phyloP scores from a whole-genome alignment of 1,284 basidiomycete species.

The Polyporus tsugae region DNA sequence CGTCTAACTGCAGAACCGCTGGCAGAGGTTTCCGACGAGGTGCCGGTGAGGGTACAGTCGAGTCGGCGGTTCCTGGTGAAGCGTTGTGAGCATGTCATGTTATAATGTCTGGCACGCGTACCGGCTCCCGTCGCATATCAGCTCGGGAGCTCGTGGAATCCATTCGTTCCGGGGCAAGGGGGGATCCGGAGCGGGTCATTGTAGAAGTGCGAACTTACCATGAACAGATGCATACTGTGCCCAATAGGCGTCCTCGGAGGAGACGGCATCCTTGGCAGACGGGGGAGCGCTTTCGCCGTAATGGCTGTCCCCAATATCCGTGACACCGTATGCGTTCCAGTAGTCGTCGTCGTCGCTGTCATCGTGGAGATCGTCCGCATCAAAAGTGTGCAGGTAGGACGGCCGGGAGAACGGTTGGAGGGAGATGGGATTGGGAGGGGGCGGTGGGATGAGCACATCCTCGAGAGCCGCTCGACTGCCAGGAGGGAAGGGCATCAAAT shows the following conservation, averaged over 20 bases:
- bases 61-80: slow-evolving; percentile 49
- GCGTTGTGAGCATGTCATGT: slow-evolving; percentile 1
- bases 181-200: neutral
- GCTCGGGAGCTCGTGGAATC: neutral
- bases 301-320: slow-evolving; percentile 42
- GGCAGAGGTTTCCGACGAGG: slow-evolving; percentile 40
- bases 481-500: slow-evolving; percentile 78
- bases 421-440: slow-evolving; percentile 15
- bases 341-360: slow-evolving; percentile 61
- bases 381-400: slow-evolving; percentile 34
- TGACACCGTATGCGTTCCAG: slow-evolving; percentile 68
- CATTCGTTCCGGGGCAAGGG: neutral
- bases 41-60: slow-evolving; percentile 49
- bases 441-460: slow-evolving; percentile 37
- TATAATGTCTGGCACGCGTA: slow-evolving; percentile 6
- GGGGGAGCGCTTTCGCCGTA: slow-evolving; percentile 17
- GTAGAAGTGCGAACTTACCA: slow-evolving; percentile 50
- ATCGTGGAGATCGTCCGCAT: slow-evolving; percentile 34
- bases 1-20: slow-evolving; percentile 10
- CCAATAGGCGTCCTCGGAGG: slow-evolving; percentile 79
- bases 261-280: slow-evolving; percentile 39
- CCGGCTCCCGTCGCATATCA: slow-evolving; percentile 7
- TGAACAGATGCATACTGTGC: slow-evolving; percentile 73
- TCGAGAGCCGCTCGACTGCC: slow-evolving; percentile 52
- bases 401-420: slow-evolving; percentile 19